These are phyloP conservation scores for Lentinula detonsa DNA, from an alignment of 768 basidiomycete genomes.

Conservation along the genomic window DNA sequence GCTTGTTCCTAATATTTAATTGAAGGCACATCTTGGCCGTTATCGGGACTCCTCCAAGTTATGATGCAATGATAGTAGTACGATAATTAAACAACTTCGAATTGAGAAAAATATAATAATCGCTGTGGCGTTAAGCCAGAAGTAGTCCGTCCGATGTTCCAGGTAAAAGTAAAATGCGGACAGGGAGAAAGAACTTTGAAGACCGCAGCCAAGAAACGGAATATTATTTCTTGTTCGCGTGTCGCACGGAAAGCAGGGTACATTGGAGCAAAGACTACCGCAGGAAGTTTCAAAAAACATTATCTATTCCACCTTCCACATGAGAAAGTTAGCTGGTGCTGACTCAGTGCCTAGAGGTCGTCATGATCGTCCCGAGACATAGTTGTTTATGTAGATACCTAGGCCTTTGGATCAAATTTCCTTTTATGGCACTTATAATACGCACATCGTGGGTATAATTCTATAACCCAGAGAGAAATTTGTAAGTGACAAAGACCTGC, in stretches of 20 bases:
- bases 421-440: background rate
- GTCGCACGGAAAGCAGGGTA: background rate
- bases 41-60: too few species aligned
- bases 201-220: background rate
- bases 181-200: background rate
- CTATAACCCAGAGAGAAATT: too few species aligned
- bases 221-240: background rate
- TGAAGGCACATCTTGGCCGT: too few species aligned
- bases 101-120: background rate
- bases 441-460: background rate
- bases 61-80: too few species aligned
- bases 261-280: background rate
- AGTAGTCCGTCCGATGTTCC: background rate
- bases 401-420: background rate
- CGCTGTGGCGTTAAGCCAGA: background rate
- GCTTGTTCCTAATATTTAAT: too few species aligned
- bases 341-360: background rate
- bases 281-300: background rate
- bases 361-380: background rate
- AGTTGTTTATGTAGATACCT: background rate
- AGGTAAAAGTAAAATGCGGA: background rate
- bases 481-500: too few species aligned
- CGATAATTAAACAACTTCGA: too few species aligned
- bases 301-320: too few species aligned
- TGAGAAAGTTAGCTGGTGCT: too few species aligned